A percentile compares a stretch with the other conserved stretches of the same genome.
These are phyloP conservation scores for Phytopythium oedochilum DNA, from an alignment of 352 stramenopile species.

Conservation along the genomic window DNA sequence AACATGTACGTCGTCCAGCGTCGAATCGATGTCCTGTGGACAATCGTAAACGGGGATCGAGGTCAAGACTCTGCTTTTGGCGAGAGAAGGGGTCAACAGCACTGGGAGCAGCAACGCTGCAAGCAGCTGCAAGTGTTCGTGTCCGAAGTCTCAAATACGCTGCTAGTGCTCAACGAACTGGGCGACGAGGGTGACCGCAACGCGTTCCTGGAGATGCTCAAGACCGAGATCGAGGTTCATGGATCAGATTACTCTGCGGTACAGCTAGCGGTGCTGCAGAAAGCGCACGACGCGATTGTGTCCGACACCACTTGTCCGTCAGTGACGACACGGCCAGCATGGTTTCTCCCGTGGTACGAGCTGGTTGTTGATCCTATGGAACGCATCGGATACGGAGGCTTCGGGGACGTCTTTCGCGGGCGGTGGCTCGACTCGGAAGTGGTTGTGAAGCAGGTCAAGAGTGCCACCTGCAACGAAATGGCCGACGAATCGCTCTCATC, in stretches of 20 bases:
- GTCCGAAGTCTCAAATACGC: constrained; percentile 2
- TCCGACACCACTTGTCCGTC: neutral
- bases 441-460: neutral
- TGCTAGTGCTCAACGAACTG: constrained; percentile 3
- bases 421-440: neutral
- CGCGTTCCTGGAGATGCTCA: neutral
- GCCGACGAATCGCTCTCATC: too few relatives aligned
- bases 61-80: too few relatives aligned
- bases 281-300: constrained; percentile 1
- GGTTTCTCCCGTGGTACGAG: neutral
- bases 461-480: too few relatives aligned
- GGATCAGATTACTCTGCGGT: neutral
- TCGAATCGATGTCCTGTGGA: neutral
- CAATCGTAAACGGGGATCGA: neutral
- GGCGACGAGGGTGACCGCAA: constrained; percentile 5
- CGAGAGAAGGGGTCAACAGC: too few relatives aligned
- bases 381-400: neutral
- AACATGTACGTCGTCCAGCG: neutral
- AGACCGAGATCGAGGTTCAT: neutral
- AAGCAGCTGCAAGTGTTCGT: constrained; percentile 6
- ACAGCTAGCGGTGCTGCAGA: constrained; percentile 2
- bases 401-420: neutral
- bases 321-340: neutral
- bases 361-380: neutral
- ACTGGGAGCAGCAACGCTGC: neutral